Conservation (phyloP, 2,329 filamentous ascomycete genomes). For the Colletotrichum musae region DNA sequence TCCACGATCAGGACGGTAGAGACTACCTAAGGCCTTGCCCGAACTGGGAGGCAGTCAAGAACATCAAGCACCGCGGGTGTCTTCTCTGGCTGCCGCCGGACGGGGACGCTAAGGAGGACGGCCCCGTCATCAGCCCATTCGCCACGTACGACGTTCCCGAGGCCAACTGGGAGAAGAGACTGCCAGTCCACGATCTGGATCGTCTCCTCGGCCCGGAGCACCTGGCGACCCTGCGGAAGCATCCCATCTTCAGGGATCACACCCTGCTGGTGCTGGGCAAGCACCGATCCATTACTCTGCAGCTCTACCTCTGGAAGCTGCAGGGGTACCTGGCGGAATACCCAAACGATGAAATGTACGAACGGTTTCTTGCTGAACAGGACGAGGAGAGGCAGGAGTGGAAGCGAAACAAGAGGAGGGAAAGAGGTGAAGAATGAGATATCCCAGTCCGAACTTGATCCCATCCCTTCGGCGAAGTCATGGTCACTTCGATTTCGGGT, state of each 20-base stretch:
- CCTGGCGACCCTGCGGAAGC: constrained; percentile 52
- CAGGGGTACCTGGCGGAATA: constrained; percentile 64
- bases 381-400: too few species aligned
- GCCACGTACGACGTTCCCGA: constrained; percentile 54
- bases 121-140: constrained; percentile 17
- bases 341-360: not conserved
- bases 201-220: constrained; percentile 66
- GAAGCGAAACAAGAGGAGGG: too few species aligned
- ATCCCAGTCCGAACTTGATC: not conserved
- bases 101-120: not conserved
- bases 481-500: too few species aligned
- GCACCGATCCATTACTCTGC: constrained; percentile 57
- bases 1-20: constrained; percentile 47
- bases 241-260: constrained; percentile 43
- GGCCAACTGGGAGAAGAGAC: constrained; percentile 51
- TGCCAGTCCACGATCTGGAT: constrained; percentile 68
- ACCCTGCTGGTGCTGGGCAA: constrained; percentile 57
- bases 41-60: constrained; percentile 60
- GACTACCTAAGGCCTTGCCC: constrained; percentile 59
- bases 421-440: not conserved
- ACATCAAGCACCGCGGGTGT: constrained; percentile 58
- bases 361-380: not conserved
- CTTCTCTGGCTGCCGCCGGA: constrained; percentile 56
- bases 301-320: constrained; percentile 70
- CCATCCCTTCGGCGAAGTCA: too few species aligned